Evolutionary conservation across 2,329 filamentous ascomycete species (phyloP), one percentile per base, ranked within the genome.

Genomic region (Colletotrichum sidae): DNA sequence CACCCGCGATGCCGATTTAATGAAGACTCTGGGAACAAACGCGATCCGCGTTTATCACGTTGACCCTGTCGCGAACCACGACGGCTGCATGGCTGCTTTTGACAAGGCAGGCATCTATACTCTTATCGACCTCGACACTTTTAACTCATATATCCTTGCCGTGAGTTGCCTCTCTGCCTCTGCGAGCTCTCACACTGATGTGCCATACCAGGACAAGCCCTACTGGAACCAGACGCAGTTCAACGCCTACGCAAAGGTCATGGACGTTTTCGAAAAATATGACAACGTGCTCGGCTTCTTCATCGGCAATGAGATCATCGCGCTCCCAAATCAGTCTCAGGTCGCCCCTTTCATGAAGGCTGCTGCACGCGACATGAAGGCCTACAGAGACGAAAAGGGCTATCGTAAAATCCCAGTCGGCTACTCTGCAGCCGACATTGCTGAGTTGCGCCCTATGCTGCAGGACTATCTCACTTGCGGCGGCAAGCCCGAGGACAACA

Each of bases 11-110:
- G 90, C 90, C 46, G 76, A 81, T 13, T 83, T 94, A 73, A 96
- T 97, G 92, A 86, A 92, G 76, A 87, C 89, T 15, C 82, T 97
- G 58, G 93, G 92, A 68, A 88, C 91, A 75, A 97, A 97, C 76
- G 85, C 91, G 37, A 93, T 97, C 72, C 92, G 94, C 62, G 91
- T 96, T 64, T 97, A 97, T 78, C 93, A 97, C 74, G 92, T 97
- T 67, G 90, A 96, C 72, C 81, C 92, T 2, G 76, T 79, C 3
- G 87, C 80, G 38, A 82, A 95, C 75, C 94, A 97, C 77, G 83
- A 86, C 63, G 90, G 84, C 17, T 97, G 93, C 80, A 96, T 97
- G 92, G 83, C 83, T 58, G 90, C 89, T 2, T 92, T 97, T 75
- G 88, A 87, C 11, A 88, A 93, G 71, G 91, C 88, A 46, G 92